Evolutionary conservation across 2,329 filamentous ascomycete genomes (phyloP), one percentile per base, ranked within the genome.

Genomic region (Pseudopithomyces chartarum): DNA sequence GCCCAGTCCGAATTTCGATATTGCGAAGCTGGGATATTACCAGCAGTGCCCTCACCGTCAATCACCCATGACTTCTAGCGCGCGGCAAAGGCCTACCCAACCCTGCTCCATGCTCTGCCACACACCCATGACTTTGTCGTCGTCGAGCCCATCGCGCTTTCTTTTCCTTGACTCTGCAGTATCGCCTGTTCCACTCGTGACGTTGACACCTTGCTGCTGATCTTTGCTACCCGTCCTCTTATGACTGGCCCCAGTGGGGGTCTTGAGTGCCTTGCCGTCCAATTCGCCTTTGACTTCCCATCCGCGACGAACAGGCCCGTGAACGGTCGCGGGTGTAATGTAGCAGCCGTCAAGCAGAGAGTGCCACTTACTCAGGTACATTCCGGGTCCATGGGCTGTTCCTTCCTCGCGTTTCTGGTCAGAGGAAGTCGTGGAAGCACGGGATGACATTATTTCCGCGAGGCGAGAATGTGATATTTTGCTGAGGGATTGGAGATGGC

Each of bases 331-430:
- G 0, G 90, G 89, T 1, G 88, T 90, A 58, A 93, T 87, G 44
- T 82, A 73, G 0, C 90, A 90, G n/a, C 82, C 78, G 68, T 92
- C 87, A 2, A 93, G 79, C 6, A 92, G 78, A 0, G 84, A 79
- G 69, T 92, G 88, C 90, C 90, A 93, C 48, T 86, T 83, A 1
- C 85, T 81, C 22, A 92, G 82, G 68, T 90, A 93, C 45, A 89
- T 84, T 1, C 90, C 90, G 0, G 90, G 90, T 0, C 89, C 90
- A 22, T 80, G 81, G 52, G 83, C 82, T 34, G 78, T 79, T 3
- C 72, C 68, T 59, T 52, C 59, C 57, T 46, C 60, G 43, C 42
- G 2, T 29, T 20, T 29, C 15, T 15, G 38, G 36, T 43, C 44
- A n/a, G 26, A 47, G 13, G 26, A 29, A 12, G 63, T 32, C n/a